phyloP scores from a whole-genome alignment of 1,139 yeast species.

The Taphrina wiesneri region DNA sequence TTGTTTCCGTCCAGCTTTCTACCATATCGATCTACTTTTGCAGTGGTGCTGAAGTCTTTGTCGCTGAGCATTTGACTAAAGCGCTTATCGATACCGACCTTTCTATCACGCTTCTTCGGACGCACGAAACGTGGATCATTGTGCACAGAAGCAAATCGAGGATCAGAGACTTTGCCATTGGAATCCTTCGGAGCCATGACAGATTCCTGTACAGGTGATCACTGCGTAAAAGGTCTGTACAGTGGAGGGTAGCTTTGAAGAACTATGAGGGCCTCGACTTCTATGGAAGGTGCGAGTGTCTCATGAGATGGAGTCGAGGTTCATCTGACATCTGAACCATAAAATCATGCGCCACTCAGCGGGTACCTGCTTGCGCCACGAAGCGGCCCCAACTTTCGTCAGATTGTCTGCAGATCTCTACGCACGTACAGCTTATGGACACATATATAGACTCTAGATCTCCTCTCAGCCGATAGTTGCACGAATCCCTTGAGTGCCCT shows the following conservation, averaged over 20 bases:
- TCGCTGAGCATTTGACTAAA: slow-evolving; percentile 67
- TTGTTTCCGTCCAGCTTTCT: slow-evolving; percentile 58
- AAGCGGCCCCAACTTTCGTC: slow-evolving; percentile 2
- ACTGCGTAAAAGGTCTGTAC: too few relatives aligned
- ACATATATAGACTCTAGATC: too few relatives aligned
- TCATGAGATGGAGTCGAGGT: background rate
- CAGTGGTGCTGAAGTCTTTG: slow-evolving; percentile 58
- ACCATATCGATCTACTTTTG: slow-evolving; percentile 83
- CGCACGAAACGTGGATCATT: slow-evolving; percentile 84
- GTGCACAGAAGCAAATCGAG: slow-evolving; percentile 75
- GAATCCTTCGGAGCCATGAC: background rate
- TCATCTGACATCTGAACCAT: background rate
- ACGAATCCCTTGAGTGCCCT: too few relatives aligned
- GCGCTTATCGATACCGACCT: slow-evolving; percentile 82
- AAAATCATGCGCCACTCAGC: slow-evolving; percentile 10
- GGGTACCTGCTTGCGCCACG: slow-evolving; percentile 20
- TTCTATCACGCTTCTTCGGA: slow-evolving; percentile 66
- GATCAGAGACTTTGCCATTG: slow-evolving; percentile 50
- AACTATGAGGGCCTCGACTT: too few relatives aligned
- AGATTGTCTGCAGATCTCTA: background rate
- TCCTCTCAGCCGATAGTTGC: too few relatives aligned
- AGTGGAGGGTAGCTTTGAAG: too few relatives aligned
- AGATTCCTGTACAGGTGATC: too few relatives aligned
- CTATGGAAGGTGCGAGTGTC: too few relatives aligned
- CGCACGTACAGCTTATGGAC: too few relatives aligned